These are phyloP conservation scores for Pichia californica DNA, from an alignment of 805 yeast species.

Conservation along the genomic window DNA sequence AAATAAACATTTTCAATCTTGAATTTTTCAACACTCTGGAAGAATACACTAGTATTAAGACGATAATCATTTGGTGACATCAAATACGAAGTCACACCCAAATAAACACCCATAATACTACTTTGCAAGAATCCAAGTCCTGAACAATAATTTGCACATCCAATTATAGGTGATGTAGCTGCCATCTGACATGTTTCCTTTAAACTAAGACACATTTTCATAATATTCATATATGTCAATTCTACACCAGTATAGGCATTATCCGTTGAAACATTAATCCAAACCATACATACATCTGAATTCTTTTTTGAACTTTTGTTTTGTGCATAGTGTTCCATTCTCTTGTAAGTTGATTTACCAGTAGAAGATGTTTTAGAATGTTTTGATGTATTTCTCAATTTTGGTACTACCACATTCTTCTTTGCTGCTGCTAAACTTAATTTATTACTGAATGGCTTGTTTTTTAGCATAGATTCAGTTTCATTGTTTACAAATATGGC, in stretches of 20 bases:
- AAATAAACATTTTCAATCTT: slow-evolving; percentile 82
- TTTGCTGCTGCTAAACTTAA: slow-evolving; percentile 38
- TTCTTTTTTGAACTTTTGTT: slow-evolving; percentile 28
- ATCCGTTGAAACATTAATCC: slow-evolving; percentile 70
- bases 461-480: slow-evolving; percentile 61
- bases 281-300: slow-evolving; percentile 37
- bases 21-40: slow-evolving; percentile 61
- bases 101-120: slow-evolving; percentile 73
- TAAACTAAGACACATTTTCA: slow-evolving; percentile 78
- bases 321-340: slow-evolving; percentile 31
- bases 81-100: slow-evolving; percentile 81
- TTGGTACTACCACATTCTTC: slow-evolving; percentile 34
- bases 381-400: slow-evolving; percentile 62
- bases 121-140: slow-evolving; percentile 89
- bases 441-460: slow-evolving; percentile 55
- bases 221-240: slow-evolving; percentile 53
- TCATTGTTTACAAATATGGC: slow-evolving; percentile 76
- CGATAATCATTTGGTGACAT: slow-evolving; percentile 75
- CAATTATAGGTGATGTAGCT: slow-evolving; percentile 65
- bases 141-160: slow-evolving; percentile 75
- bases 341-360: slow-evolving; percentile 34
- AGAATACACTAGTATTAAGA: slow-evolving; percentile 65
- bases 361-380: slow-evolving; percentile 34
- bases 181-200: slow-evolving; percentile 88
- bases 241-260: slow-evolving; percentile 55